Percentiles rank a stretch among this genome's conserved stretches.
Evolutionary conservation across 345 rosid genomes (phyloP).

Genomic region (Salix purpurea): DNA sequence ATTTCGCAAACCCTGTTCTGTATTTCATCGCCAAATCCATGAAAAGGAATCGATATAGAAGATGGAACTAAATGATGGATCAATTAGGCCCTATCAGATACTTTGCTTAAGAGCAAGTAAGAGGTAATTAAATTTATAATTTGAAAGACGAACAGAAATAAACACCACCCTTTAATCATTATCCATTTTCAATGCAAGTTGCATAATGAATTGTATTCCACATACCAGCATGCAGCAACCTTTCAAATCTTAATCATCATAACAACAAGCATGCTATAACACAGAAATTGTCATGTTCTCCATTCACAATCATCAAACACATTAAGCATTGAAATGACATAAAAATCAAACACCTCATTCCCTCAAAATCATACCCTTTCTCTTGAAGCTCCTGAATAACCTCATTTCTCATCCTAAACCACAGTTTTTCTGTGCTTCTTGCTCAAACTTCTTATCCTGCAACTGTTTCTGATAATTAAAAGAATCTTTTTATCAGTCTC

Average conservation of each 20-base stretch:
- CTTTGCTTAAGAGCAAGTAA: background rate
- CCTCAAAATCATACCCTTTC: constrained; percentile 71
- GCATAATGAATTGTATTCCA: background rate
- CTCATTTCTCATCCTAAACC: constrained; percentile 89
- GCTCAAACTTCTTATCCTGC: constrained; percentile 71
- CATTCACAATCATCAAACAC: background rate
- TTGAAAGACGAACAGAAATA: background rate
- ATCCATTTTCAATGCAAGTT: background rate
- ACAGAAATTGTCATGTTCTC: background rate
- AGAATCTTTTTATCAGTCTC: constrained; percentile 52
- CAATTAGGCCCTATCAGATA: background rate
- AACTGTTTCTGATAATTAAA: constrained; percentile 51
- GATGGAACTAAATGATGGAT: too few species aligned
- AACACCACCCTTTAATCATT: background rate
- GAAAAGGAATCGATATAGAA: too few species aligned
- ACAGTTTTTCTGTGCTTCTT: constrained; percentile 71
- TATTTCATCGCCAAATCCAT: too few species aligned
- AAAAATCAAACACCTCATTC: constrained; percentile 1
- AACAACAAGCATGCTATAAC: background rate
- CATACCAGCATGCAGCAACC: background rate
- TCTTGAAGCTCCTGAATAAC: constrained; percentile 77
- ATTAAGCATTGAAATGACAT: background rate
- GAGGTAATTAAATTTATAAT: background rate
- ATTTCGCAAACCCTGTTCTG: too few species aligned
- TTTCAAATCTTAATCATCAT: background rate